Evolutionary conservation across 768 basidiomycete genomes (phyloP).

Genomic region (Nidularia pulvinata): DNA sequence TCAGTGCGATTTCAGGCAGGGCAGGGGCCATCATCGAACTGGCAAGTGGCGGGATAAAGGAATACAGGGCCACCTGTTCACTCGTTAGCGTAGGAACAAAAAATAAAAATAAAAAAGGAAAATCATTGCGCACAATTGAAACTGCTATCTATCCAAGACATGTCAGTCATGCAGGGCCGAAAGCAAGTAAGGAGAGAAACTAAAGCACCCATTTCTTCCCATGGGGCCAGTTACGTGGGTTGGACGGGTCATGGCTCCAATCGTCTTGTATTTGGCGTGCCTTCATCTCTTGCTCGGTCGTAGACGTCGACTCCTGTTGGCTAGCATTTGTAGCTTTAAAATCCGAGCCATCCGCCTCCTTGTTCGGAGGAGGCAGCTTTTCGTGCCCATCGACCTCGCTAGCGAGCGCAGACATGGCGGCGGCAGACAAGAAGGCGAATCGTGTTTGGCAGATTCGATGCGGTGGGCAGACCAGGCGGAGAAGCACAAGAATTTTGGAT

Average conservation of each 20-base stretch:
- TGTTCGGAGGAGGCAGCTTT: too few relatives aligned
- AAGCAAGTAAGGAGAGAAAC: not conserved
- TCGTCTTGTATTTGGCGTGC: too few relatives aligned
- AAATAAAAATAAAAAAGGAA: not conserved
- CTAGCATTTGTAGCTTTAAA: too few relatives aligned
- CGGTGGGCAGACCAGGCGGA: too few relatives aligned
- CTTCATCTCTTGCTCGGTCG: too few relatives aligned
- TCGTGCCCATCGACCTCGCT: too few relatives aligned
- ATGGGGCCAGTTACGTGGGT: not conserved
- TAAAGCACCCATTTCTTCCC: not conserved
- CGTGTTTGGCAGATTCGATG: too few relatives aligned
- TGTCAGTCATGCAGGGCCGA: not conserved
- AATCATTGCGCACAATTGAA: not conserved
- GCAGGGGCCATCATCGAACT: slow-evolving; percentile 63
- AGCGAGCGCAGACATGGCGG: too few relatives aligned
- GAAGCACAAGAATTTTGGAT: too few relatives aligned
- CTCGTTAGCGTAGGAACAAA: not conserved
- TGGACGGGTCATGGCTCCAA: not conserved
- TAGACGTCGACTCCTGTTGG: too few relatives aligned
- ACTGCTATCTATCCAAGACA: not conserved
- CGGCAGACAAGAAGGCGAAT: too few relatives aligned
- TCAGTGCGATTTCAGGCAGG: slow-evolving; percentile 51
- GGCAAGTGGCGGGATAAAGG: slow-evolving; percentile 31
- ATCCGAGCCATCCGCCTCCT: too few relatives aligned
- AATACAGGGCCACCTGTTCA: slow-evolving; percentile 38